A percentile compares a stretch with the other conserved stretches of the same genome.
These are phyloP conservation scores for Fusarium sp. DNA, from an alignment of 2,329 filamentous ascomycete genomes.

Conservation along the genomic window DNA sequence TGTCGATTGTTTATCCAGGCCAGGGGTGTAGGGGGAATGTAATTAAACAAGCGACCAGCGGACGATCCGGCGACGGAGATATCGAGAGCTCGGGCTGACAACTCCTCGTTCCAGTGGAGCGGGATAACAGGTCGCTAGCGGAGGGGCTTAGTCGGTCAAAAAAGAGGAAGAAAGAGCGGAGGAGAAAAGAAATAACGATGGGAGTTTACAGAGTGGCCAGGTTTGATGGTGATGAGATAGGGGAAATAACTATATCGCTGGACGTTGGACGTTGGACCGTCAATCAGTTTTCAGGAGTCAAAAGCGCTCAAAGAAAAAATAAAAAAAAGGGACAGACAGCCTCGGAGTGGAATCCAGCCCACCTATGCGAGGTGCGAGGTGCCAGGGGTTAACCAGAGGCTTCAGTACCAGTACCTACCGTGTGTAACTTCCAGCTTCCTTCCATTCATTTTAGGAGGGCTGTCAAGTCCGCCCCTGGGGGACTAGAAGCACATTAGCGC, in stretches of 20 bases:
- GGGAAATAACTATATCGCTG: conserved; percentile 20
- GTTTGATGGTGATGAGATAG: conserved; percentile 11
- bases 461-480: conserved; percentile 43
- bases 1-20: conserved; percentile 45
- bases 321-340: conserved; percentile 36
- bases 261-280: conserved; percentile 19
- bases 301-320: conserved; percentile 19
- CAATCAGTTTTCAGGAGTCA: conserved; percentile 36
- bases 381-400: conserved; percentile 3
- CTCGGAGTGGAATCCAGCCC: conserved; percentile 35
- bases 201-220: conserved; percentile 14
- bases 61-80: conserved; percentile 37
- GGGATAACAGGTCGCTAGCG: conserved; percentile 30
- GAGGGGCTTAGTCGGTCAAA: conserved; percentile 29
- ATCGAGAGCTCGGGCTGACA: conserved; percentile 31
- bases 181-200: conserved; percentile 18
- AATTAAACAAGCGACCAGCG: conserved; percentile 48
- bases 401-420: no score
- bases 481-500: conserved; percentile 38
- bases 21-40: conserved; percentile 46
- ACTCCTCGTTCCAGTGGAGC: conserved; percentile 45
- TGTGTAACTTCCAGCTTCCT: conserved; percentile 30
- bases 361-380: conserved; percentile 21
- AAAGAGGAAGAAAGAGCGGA: conserved; percentile 20
- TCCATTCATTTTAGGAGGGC: conserved; percentile 35